Base-by-base conservation (phyloP, 306 rosid genomes). In the Gastrolobium villosum region DNA sequence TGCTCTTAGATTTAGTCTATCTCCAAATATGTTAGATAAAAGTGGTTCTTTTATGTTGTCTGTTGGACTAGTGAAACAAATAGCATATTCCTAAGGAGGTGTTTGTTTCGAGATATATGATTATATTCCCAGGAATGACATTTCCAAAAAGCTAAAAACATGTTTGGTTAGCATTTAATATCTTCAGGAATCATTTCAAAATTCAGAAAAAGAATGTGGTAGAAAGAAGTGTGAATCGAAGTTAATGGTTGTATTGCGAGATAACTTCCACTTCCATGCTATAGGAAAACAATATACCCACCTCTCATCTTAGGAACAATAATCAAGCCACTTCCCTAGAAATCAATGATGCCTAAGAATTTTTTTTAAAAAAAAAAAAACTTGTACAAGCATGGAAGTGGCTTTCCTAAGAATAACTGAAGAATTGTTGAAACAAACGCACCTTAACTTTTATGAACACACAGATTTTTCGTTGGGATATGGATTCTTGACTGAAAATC, bases 1-100 rank as follows among this genome's bases (percentile, higher is more conserved):
- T 64, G 39, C 74, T 41, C 45, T 31, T 54, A 66, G 39, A 34
- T 74, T 45, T 74, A 36, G 49, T 34, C 60, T 15, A 61, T 45
- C 44, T 31, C 57, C 46, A 39, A 30, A 59, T 34, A 30, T 28
- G 67, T 56, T 73, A 45, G 7, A 10, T 41, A 39, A n/a, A 56
- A 56, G 39, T 8, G 7, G 40, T 39, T 52, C 39, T 45, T 36
- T 20, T 70, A 14, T 55, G 40, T 50, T 60, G 37, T 62, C 56
- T 71, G n/a, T n/a, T n/a, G 30, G 45, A 31, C 54, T 40, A 15
- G 57, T 54, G 13, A 61, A 70, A 72, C 30, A 59, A 37, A 39
- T 31, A 30, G 10, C 4, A 4, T 41, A 41, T 54, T 26, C 61
- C 35, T 20, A 4, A 52, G 8, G 15, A 14, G 35, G n/a, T 8